A percentile compares a stretch with the other conserved stretches of the same genome.
These are phyloP conservation scores for Cladophialophora chaetospira DNA, from an alignment of 2,329 filamentous ascomycete genomes.

Conservation along the genomic window DNA sequence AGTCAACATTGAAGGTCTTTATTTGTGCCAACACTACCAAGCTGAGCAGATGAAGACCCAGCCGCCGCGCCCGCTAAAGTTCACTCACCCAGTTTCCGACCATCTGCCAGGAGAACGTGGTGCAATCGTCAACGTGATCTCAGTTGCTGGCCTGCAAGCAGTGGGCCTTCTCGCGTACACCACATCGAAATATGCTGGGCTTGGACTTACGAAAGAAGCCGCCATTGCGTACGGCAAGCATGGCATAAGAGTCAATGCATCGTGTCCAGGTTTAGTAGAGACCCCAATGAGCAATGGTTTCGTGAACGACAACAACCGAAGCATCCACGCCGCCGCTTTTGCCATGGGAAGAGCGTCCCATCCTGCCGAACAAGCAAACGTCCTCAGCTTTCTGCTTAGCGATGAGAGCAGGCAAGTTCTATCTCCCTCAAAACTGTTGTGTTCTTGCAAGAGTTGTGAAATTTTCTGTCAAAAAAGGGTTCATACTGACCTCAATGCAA, in stretches of 20 bases:
- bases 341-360: no score
- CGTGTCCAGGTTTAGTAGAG: slow-evolving; percentile 23
- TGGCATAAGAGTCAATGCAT: slow-evolving; percentile 18
- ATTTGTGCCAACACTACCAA: slow-evolving; percentile 23
- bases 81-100: background rate
- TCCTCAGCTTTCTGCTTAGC: no score
- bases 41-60: slow-evolving; percentile 21
- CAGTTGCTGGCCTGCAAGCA: slow-evolving; percentile 17
- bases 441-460: no score
- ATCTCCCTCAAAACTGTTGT: no score
- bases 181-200: slow-evolving; percentile 15
- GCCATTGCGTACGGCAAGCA: slow-evolving; percentile 18
- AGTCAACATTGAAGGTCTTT: slow-evolving; percentile 21
- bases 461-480: no score
- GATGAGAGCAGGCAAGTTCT: no score
- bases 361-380: no score
- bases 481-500: no score
- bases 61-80: slow-evolving; percentile 7
- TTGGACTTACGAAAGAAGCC: slow-evolving; percentile 22
- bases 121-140: slow-evolving; percentile 20
- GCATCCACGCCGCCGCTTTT: no score
- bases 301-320: no score
- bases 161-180: slow-evolving; percentile 19
- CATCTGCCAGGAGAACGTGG: slow-evolving; percentile 12
- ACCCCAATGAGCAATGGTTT: slow-evolving; percentile 12